Percentiles rank a stretch among this genome's conserved stretches.
phyloP scores from a whole-genome alignment of 2,329 filamentous ascomycete species.

The Alternaria alternata region DNA sequence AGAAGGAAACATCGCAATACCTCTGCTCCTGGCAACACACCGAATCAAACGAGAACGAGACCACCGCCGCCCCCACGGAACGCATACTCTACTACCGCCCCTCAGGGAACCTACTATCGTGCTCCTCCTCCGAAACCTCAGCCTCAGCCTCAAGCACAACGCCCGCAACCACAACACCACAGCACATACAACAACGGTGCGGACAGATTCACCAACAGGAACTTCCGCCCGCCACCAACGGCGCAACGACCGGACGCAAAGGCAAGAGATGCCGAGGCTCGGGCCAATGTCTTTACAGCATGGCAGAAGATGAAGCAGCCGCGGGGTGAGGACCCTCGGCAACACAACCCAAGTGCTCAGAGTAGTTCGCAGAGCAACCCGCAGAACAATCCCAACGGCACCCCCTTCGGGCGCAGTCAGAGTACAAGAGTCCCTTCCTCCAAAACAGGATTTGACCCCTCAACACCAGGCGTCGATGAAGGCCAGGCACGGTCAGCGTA shows the following conservation, averaged over 20 bases:
- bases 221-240: constrained; percentile 52
- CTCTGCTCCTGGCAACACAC: constrained; percentile 47
- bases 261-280: constrained; percentile 49
- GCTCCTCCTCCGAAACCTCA: constrained; percentile 38
- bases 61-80: constrained; percentile 56
- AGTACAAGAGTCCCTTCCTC: constrained; percentile 58
- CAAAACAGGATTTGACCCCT: constrained; percentile 66
- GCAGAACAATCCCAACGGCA: constrained; percentile 46
- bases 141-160: constrained; percentile 31
- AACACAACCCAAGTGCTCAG: constrained; percentile 26
- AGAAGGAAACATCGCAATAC: constrained; percentile 56
- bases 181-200: constrained; percentile 50
- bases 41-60: constrained; percentile 51
- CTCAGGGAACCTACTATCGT: constrained; percentile 45
- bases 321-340: constrained; percentile 38
- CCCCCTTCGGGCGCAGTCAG: constrained; percentile 50
- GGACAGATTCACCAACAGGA: constrained; percentile 53
- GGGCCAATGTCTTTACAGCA: constrained; percentile 57
- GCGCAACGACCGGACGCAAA: constrained; percentile 42
- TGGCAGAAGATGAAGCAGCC: constrained; percentile 60
- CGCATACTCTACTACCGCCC: constrained; percentile 51
- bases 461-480: constrained; percentile 66
- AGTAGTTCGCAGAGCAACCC: constrained; percentile 14
- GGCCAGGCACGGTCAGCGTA: constrained; percentile 64
- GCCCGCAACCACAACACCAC: constrained; percentile 39